Conservation (phyloP, 169 alveolate genomes). For the Eimeria zaria region DNA sequence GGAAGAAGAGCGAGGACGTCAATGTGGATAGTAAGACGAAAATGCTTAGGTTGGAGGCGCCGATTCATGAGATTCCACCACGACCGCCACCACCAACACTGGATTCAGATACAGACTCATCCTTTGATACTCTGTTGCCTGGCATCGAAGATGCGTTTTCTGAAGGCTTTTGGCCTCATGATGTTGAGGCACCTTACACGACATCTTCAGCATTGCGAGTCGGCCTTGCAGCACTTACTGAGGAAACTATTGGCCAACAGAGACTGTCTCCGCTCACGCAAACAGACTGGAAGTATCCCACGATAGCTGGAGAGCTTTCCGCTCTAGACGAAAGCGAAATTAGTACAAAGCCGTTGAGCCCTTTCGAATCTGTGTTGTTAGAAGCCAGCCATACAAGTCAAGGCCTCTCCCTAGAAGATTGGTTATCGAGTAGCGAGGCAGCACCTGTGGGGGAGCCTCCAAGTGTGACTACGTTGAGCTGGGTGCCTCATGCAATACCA, state of each 20-base stretch:
- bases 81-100: background rate
- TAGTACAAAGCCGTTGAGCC: background rate
- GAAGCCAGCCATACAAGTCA: background rate
- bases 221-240: background rate
- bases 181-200: background rate
- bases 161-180: background rate
- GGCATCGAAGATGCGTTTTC: background rate
- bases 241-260: background rate
- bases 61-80: background rate
- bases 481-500: background rate
- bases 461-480: background rate
- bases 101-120: background rate
- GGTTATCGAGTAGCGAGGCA: background rate
- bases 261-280: background rate
- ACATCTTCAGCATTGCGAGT: background rate
- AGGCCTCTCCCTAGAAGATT: background rate
- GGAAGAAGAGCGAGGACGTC: background rate
- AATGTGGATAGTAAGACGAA: background rate
- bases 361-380: background rate
- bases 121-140: background rate
- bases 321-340: background rate
- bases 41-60: background rate
- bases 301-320: background rate
- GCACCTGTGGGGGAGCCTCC: background rate
- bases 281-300: background rate